A percentile compares a stretch with the other conserved stretches of the same genome.
phyloP scores from a whole-genome alignment of 306 rosid genomes.

The Vachellia collinsii region DNA sequence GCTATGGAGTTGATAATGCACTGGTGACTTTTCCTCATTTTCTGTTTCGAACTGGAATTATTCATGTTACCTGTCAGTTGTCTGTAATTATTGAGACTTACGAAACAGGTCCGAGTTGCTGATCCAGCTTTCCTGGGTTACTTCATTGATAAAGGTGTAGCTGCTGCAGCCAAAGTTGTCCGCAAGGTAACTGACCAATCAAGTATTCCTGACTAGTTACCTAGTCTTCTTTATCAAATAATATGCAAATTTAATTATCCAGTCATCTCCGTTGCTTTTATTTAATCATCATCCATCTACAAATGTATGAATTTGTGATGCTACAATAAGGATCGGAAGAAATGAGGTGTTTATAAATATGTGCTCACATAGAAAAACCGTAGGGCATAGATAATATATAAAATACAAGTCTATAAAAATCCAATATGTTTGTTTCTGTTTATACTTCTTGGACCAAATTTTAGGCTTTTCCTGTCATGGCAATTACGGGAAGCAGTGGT shows the following conservation, averaged over 20 bases:
- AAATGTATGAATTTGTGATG: too few relatives aligned
- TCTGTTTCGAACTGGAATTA: conserved; percentile 30
- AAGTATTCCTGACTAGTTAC: conserved; percentile 26
- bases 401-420: too few relatives aligned
- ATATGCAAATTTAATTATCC: conserved; percentile 28
- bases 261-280: conserved; percentile 7
- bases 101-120: conserved; percentile 92
- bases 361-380: too few relatives aligned
- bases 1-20: conserved; percentile 98
- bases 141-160: conserved; percentile 94
- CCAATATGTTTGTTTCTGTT: too few relatives aligned
- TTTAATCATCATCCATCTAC: too few relatives aligned
- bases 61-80: conserved; percentile 21
- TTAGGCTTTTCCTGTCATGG: too few relatives aligned
- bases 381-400: too few relatives aligned
- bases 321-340: too few relatives aligned
- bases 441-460: too few relatives aligned
- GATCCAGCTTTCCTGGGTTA: conserved; percentile 95
- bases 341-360: too few relatives aligned
- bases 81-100: conserved; percentile 42
- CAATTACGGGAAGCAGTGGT: not conserved
- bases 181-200: conserved; percentile 71
- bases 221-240: conserved; percentile 1
- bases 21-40: conserved; percentile 58
- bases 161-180: conserved; percentile 96